Conservation (phyloP, 192 early-diverging fungal genomes). For the Mortierella claussenii region DNA sequence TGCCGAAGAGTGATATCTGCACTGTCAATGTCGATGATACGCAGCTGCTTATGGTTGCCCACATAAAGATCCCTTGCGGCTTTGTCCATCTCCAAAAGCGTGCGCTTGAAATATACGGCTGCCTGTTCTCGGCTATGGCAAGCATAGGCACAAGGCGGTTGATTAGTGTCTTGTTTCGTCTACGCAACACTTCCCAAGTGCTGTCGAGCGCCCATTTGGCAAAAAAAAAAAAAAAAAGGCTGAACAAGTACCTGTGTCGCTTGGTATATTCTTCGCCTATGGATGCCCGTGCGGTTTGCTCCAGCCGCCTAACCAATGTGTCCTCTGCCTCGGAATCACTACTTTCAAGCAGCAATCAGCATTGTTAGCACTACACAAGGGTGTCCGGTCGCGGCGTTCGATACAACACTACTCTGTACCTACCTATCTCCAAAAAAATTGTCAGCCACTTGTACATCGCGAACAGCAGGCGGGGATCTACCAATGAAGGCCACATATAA, state of each 20-base stretch:
- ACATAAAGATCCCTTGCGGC: neutral
- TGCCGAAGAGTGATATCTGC: neutral
- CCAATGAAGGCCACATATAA: neutral
- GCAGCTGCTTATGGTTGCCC: neutral
- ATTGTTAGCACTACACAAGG: too few relatives aligned
- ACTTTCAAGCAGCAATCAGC: too few relatives aligned
- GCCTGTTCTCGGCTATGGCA: neutral
- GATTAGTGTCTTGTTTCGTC: neutral
- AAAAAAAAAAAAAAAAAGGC: too few relatives aligned
- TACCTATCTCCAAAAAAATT: constrained; percentile 18
- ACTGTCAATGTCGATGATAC: constrained; percentile 1
- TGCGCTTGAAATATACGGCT: constrained; percentile 10
- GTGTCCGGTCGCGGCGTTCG: too few relatives aligned
- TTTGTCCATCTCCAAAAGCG: neutral
- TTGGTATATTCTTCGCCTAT: too few relatives aligned
- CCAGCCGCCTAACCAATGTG: too few relatives aligned
- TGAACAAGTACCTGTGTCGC: too few relatives aligned
- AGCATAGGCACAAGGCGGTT: neutral
- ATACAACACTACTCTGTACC: too few relatives aligned
- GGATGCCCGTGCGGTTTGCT: too few relatives aligned
- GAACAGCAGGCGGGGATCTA: constrained; percentile 6
- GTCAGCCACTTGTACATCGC: neutral
- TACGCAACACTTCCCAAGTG: too few relatives aligned
- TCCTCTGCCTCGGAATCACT: too few relatives aligned
- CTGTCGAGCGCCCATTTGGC: too few relatives aligned